phyloP scores from a whole-genome alignment of 2,329 filamentous ascomycete genomes.

The Bimuria novae-zelandiae region DNA sequence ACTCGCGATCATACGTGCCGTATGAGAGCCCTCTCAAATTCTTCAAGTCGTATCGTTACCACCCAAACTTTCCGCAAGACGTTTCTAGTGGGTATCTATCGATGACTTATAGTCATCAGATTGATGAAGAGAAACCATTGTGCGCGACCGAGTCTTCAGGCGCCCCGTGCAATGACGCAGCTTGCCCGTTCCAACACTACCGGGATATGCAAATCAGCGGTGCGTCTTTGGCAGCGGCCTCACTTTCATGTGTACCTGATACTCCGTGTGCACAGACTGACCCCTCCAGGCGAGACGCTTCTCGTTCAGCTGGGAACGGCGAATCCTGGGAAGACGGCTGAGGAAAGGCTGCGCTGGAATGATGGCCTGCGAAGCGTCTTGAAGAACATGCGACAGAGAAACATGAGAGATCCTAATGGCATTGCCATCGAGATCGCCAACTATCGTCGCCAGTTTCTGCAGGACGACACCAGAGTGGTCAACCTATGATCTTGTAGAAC shows the following conservation, averaged over 20 bases:
- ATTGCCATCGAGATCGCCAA: conserved; percentile 47
- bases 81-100: conserved; percentile 82
- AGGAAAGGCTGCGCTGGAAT: conserved; percentile 59
- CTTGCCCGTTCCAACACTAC: conserved; percentile 83
- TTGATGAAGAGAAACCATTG: conserved; percentile 73
- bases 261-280: conserved; percentile 47
- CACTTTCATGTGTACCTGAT: conserved; percentile 23
- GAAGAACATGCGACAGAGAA: conserved; percentile 42
- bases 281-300: conserved; percentile 69
- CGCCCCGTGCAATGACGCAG: conserved; percentile 72
- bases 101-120: conserved; percentile 90
- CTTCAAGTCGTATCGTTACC: conserved; percentile 90
- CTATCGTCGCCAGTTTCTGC: conserved; percentile 47
- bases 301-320: conserved; percentile 72
- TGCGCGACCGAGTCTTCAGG: conserved; percentile 77
- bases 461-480: conserved; percentile 46
- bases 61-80: conserved; percentile 72
- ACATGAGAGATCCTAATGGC: conserved; percentile 45
- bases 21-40: conserved; percentile 83
- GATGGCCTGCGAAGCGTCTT: conserved; percentile 45
- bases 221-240: conserved; percentile 59
- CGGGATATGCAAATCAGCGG: conserved; percentile 71
- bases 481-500: conserved; percentile 33
- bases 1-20: conserved; percentile 55
- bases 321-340: conserved; percentile 63